Conservation (phyloP, 805 yeast genomes). For the Crinitomyces ghanaensis region DNA sequence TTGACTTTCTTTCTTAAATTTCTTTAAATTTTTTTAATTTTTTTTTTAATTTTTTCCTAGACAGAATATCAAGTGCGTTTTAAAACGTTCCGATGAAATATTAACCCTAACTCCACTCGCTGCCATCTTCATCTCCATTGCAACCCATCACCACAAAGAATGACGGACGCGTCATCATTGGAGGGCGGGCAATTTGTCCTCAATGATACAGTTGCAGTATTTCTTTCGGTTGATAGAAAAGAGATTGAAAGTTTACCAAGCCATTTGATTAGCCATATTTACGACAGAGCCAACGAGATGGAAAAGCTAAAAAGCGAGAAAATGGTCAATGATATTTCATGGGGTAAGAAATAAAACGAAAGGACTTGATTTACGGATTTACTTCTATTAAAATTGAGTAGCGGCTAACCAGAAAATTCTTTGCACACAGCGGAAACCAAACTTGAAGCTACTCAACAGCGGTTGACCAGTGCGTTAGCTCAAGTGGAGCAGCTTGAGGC, state of each 20-base stretch:
- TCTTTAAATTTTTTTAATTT: too few relatives aligned
- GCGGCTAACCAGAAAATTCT: conserved; percentile 8
- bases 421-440: conserved; percentile 8
- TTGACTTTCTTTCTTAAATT: too few relatives aligned
- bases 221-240: conserved; percentile 12
- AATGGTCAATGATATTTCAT: conserved; percentile 16
- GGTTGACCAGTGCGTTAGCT: conserved; percentile 1
- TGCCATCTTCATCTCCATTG: too few relatives aligned
- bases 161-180: conserved; percentile 3
- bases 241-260: conserved; percentile 11
- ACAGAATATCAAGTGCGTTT: too few relatives aligned
- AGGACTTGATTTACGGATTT: background rate
- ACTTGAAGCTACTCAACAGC: conserved; percentile 3
- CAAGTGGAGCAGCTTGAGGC: conserved; percentile 23
- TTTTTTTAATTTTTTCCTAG: too few relatives aligned
- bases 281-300: conserved; percentile 15
- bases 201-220: conserved; percentile 9
- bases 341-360: conserved; percentile 11
- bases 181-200: too few relatives aligned
- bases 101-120: too few relatives aligned
- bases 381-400: background rate
- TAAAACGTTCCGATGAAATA: too few relatives aligned
- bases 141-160: too few relatives aligned
- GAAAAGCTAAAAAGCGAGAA: conserved; percentile 19
- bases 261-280: conserved; percentile 11